Evolutionary conservation across 1,139 yeast species (phyloP), one percentile per base, ranked within the genome.

Genomic region (Sugiyamaella japonica): DNA sequence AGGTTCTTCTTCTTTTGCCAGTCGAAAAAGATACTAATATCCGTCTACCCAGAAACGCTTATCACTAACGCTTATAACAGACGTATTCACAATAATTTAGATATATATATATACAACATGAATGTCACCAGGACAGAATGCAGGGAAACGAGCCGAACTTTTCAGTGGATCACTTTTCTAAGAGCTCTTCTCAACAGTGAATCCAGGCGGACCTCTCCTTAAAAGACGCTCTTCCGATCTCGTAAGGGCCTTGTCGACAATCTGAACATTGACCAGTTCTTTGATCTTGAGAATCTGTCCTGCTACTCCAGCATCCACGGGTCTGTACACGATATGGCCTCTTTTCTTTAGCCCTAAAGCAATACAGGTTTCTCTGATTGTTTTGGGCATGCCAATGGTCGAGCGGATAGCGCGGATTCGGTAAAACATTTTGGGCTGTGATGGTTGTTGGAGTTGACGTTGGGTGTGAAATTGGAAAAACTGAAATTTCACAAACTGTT

Each of bases 231-330:
- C 70, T 54, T 67, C 65, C 36, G 63, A 62, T 16, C 56, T 55
- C 2, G 62, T 58, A 32, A 68, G 61, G 15, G 64, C 58, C 38
- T 76, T 73, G 46, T 84, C 84, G 7, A 86, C 85, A 43, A 90
- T 75, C 63, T 90, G 95, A 31, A 93, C 95, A 56, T 81, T 81
- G n/a, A 93, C 93, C 55, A 93, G 76, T 70, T 93, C 98, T 71
- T 93, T 93, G 54, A 93, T 89, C 57, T 81, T 77, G 49, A 89
- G 82, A 57, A 93, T 79, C 74, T 86, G 85, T 68, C 96, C 96
- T 6, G 98, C 97, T 56, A 86, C 81, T 39, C 86, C 80, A 17
- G 95, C 90, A 23, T 86, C 79, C 9, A 89, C 90, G 49, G 75
- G 75, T 64, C 85, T 90, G 73, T 86, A 91, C 5, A 84, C 85